Conservation (phyloP, 2,329 filamentous ascomycete genomes). For the Ascosphaera apis region DNA sequence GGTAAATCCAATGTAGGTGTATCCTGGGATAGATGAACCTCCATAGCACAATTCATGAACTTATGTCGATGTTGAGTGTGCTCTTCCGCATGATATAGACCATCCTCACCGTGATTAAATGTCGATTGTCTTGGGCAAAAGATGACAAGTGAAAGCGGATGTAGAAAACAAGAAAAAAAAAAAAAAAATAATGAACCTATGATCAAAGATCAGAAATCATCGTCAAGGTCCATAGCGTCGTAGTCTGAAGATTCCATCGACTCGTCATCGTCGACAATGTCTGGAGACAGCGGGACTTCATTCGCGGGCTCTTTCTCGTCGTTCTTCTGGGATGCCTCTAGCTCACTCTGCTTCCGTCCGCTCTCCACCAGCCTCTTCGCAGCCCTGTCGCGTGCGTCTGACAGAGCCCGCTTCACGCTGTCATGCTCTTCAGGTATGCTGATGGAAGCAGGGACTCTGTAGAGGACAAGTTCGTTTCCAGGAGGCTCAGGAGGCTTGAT, state of each 20-base stretch:
- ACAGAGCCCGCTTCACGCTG: slow-evolving; percentile 55
- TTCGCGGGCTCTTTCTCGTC: neutral
- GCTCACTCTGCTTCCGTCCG: neutral
- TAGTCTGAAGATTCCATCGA: slow-evolving; percentile 3
- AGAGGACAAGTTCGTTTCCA: slow-evolving; percentile 55
- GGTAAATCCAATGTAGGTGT: too few species aligned
- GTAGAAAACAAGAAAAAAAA: too few species aligned
- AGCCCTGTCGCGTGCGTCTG: slow-evolving; percentile 50
- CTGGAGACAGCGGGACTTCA: neutral
- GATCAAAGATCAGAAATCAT: slow-evolving; percentile 1
- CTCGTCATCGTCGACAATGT: neutral
- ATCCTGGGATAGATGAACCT: too few species aligned
- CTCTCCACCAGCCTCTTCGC: slow-evolving; percentile 22
- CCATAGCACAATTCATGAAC: too few species aligned
- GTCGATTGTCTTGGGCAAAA: too few species aligned
- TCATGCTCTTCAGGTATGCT: slow-evolving; percentile 53
- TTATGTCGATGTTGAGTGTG: too few species aligned
- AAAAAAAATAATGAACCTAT: too few species aligned
- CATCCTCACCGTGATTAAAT: too few species aligned
- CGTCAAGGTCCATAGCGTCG: slow-evolving; percentile 14
- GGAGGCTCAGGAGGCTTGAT: slow-evolving; percentile 22
- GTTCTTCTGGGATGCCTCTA: neutral
- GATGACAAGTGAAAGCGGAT: too few species aligned
- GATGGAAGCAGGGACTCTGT: slow-evolving; percentile 54
- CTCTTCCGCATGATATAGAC: too few species aligned